A percentile compares a stretch with the other conserved stretches of the same genome.
Conservation (phyloP, 1,284 basidiomycete species). For the Cutaneotrichosporon cavernicola region DNA sequence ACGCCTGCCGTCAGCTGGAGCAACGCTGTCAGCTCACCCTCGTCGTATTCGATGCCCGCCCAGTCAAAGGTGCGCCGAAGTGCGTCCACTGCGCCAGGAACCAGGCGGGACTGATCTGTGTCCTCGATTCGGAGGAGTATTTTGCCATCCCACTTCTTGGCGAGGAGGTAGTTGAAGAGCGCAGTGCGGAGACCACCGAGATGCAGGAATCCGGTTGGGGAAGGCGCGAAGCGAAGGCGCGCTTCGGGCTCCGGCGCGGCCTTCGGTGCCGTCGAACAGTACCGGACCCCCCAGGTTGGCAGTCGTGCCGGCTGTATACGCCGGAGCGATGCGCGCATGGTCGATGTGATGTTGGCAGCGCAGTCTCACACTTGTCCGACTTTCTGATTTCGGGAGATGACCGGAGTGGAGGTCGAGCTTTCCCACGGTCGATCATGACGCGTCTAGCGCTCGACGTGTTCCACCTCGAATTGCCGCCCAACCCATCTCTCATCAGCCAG, state of each 20-base stretch:
- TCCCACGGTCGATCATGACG: slow-evolving; percentile 6
- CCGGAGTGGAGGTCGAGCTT: slow-evolving; percentile 1
- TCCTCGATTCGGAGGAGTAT: slow-evolving; percentile 92
- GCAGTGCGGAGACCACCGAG: slow-evolving; percentile 95
- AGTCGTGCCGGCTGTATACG: background rate
- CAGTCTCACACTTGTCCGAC: background rate
- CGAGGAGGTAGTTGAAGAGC: slow-evolving; percentile 86
- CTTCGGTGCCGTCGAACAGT: background rate
- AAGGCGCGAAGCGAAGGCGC: slow-evolving; percentile 86
- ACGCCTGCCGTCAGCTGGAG: slow-evolving; percentile 6
- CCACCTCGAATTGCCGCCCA: background rate
- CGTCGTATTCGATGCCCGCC: slow-evolving; percentile 91
- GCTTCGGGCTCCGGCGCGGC: slow-evolving; percentile 14
- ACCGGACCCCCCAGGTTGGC: background rate
- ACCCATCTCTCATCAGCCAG: background rate
- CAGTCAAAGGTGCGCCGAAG: slow-evolving; percentile 76
- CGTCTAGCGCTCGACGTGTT: slow-evolving; percentile 2
- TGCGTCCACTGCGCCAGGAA: slow-evolving; percentile 78
- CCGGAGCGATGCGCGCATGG: background rate
- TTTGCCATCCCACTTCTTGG: slow-evolving; percentile 74
- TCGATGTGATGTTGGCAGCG: background rate
- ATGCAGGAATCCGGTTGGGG: slow-evolving; percentile 91
- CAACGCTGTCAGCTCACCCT: slow-evolving; percentile 61
- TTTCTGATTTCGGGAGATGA: background rate
- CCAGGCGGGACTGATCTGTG: slow-evolving; percentile 81